A percentile compares a stretch with the other conserved stretches of the same genome.
Evolutionary conservation across 257 asterid species (phyloP).

Genomic region (Fraxinus quadrangulata): DNA sequence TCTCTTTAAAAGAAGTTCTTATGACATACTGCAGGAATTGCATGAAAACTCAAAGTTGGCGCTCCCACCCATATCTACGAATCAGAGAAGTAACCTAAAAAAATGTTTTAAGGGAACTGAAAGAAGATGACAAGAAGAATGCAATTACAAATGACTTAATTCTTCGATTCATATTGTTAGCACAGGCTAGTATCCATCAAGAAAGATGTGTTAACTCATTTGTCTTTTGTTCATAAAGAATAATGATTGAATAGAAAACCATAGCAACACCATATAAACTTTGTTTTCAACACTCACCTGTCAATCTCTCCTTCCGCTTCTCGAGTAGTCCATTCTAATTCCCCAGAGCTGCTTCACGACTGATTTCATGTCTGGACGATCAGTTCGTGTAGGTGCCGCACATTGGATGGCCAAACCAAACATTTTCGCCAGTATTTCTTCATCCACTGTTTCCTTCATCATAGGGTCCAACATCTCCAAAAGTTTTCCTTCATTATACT

Average conservation of each 20-base stretch:
- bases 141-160: not conserved
- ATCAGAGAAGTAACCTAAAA: not conserved
- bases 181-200: not conserved
- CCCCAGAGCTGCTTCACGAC: slow-evolving; percentile 88
- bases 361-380: slow-evolving; percentile 88
- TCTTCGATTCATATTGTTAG: not conserved
- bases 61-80: not conserved
- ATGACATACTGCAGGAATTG: not conserved
- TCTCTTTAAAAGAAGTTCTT: not conserved
- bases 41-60: not conserved
- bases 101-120: too few relatives aligned
- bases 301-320: slow-evolving; percentile 47
- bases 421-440: slow-evolving; percentile 64
- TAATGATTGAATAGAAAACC: not conserved
- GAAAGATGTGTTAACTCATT: not conserved
- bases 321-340: slow-evolving; percentile 78
- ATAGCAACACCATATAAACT: not conserved
- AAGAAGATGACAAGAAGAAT: not conserved
- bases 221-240: not conserved
- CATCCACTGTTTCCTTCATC: slow-evolving; percentile 54
- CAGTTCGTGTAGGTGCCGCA: slow-evolving; percentile 85
- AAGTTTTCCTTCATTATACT: slow-evolving; percentile 52
- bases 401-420: slow-evolving; percentile 77
- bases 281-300: slow-evolving; percentile 1
- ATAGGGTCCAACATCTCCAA: slow-evolving; percentile 73